Evolutionary conservation across 2,329 filamentous ascomycete genomes (phyloP), one percentile per base, ranked within the genome.

Genomic region (Aspergillus spinulosporus): DNA sequence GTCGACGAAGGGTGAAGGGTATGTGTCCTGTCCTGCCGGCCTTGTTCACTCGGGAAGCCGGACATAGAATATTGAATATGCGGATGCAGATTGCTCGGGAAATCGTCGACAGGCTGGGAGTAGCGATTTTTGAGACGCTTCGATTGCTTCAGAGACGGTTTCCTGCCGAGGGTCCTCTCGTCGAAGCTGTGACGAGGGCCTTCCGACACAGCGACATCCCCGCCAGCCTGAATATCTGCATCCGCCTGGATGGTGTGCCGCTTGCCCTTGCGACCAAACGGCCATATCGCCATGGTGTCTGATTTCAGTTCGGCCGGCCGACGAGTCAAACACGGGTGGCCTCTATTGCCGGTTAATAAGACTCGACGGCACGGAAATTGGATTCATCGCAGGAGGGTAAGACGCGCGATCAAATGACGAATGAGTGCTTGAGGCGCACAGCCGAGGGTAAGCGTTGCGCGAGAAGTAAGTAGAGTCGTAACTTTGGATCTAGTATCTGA

Each of bases 271-370:
- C 88, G 86, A 74, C 87, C 82, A 75, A 95, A 96, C 59, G 87
- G 89, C 91, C 90, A 95, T 74, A 92, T 78, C 71, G 87, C 85
- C 89, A 93, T 93, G 66, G 64, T 69, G 69, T 49, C 61, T 53
- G 54, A 42, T 64, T 51, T 55, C 52, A 43, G 56, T 51, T 55
- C 52, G 45, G 56, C 58, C 61, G 53, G 62, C 49, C 42, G 56
- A 56, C 58, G 52, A 61, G 58, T 66, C 63, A 66, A 63, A 58
- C 37, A 59, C 54, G 55, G 50, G 59, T 47, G 56, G 57, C 48
- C 62, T 53, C 58, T 56, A 49, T 52, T 59, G 52, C 62, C 48
- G 54, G 48, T 56, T 54, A 53, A 34, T 51, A 54, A 48, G 59
- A 43, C 56, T 57, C 59, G 56, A 59, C 11, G 55, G 59, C 11